Conservation (phyloP, 805 yeast genomes). For the Candida hispaniensis region DNA sequence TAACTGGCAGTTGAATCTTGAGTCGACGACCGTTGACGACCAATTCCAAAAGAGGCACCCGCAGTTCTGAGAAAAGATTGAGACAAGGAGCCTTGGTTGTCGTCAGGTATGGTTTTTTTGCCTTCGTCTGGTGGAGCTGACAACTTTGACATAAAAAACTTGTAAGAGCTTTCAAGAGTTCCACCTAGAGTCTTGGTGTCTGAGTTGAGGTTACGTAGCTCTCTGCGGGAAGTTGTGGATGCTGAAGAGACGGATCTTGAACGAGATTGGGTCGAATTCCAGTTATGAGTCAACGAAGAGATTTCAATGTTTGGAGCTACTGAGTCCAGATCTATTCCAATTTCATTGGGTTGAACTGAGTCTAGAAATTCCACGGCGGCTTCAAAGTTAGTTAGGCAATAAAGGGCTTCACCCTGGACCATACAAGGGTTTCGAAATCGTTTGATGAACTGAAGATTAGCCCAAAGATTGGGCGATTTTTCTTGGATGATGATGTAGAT, state of each 20-base stretch:
- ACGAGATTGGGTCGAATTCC: slow-evolving; percentile 3
- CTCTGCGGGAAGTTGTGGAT: slow-evolving; percentile 16
- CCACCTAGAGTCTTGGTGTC: slow-evolving; percentile 27
- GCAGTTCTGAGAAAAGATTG: slow-evolving; percentile 23
- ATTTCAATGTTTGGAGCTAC: slow-evolving; percentile 18
- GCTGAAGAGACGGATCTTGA: slow-evolving; percentile 7
- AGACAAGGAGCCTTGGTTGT: slow-evolving; percentile 18
- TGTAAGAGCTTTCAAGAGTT: slow-evolving; percentile 29
- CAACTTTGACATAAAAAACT: slow-evolving; percentile 25
- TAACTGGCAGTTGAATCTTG: slow-evolving; percentile 1
- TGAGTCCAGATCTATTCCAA: slow-evolving; percentile 26
- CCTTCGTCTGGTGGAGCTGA: slow-evolving; percentile 14
- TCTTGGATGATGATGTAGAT: slow-evolving; percentile 28
- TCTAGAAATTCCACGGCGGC: slow-evolving; percentile 34
- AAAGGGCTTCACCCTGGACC: slow-evolving; percentile 31
- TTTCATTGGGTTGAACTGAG: slow-evolving; percentile 26
- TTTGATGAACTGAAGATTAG: slow-evolving; percentile 30
- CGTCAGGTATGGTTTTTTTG: slow-evolving; percentile 17
- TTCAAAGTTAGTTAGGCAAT: slow-evolving; percentile 36
- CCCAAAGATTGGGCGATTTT: slow-evolving; percentile 28
- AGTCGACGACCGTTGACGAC: slow-evolving; percentile 13
- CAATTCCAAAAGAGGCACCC: slow-evolving; percentile 19
- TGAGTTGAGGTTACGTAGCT: slow-evolving; percentile 22
- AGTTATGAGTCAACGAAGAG: slow-evolving; percentile 18
- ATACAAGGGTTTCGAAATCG: slow-evolving; percentile 31